These are phyloP conservation scores for Anisodus tanguticus DNA, from an alignment of 257 asterid species.

Conservation along the genomic window DNA sequence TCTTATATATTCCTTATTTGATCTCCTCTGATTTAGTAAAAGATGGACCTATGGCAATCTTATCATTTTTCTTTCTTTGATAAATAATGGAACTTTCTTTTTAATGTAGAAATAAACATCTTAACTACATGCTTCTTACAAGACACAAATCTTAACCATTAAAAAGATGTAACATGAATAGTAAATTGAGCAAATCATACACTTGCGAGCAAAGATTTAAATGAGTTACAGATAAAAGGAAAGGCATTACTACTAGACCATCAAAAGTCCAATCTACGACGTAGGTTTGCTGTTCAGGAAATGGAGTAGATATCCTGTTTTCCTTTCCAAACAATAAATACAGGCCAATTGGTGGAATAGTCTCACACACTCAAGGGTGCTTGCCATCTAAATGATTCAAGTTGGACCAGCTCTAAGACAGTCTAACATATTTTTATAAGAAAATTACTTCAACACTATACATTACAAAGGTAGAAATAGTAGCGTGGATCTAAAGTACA, in stretches of 20 bases:
- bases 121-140: slow-evolving; percentile 9
- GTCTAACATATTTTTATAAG: neutral
- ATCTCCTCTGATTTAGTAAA: neutral
- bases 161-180: neutral
- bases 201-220: neutral
- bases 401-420: neutral
- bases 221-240: neutral
- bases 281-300: slow-evolving; percentile 7
- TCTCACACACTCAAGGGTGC: slow-evolving; percentile 6
- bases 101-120: neutral
- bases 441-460: neutral
- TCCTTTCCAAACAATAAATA: neutral
- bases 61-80: neutral
- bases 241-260: slow-evolving; percentile 13
- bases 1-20: neutral
- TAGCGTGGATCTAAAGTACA: neutral
- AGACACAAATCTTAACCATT: neutral
- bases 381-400: slow-evolving; percentile 30
- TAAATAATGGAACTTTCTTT: neutral
- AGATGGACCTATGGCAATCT: slow-evolving; percentile 1
- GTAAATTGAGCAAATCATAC: slow-evolving; percentile 10
- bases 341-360: slow-evolving; percentile 8
- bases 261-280: neutral
- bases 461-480: neutral
- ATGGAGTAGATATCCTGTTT: neutral